Percentiles rank a stretch among this genome's conserved stretches.
Evolutionary conservation across 1,284 basidiomycete genomes (phyloP).

Genomic region (Sporisorium exsertum): DNA sequence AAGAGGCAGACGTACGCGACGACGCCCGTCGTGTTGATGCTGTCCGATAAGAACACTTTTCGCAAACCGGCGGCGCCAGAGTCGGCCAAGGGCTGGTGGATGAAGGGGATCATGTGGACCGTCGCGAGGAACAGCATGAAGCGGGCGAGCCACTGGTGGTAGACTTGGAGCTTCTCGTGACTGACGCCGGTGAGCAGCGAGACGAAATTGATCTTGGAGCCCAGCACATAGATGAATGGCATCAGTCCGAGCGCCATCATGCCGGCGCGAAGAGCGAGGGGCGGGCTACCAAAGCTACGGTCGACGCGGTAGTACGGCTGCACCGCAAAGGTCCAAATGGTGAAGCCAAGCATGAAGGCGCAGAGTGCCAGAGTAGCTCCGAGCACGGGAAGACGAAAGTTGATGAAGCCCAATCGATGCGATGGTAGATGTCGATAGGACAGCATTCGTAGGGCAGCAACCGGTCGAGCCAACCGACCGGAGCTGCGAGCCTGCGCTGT

Average conservation of each 20-base stretch:
- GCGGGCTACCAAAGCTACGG: conserved; percentile 53
- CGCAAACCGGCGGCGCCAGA: conserved; percentile 44
- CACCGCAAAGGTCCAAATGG: conserved; percentile 51
- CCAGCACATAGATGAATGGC: conserved; percentile 60
- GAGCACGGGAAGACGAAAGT: conserved; percentile 43
- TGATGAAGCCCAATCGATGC: conserved; percentile 31
- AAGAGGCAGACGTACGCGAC: conserved; percentile 53
- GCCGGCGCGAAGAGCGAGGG: conserved; percentile 58
- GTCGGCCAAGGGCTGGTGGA: conserved; percentile 54
- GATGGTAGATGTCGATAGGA: conserved; percentile 31
- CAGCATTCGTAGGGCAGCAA: conserved; percentile 27
- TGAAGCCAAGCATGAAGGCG: conserved; percentile 49
- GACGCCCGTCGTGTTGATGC: conserved; percentile 57
- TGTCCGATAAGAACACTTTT: conserved; percentile 42
- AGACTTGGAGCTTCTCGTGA: conserved; percentile 62
- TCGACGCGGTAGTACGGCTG: conserved; percentile 57
- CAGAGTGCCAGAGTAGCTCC: conserved; percentile 39
- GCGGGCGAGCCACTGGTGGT: conserved; percentile 62
- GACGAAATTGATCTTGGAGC: conserved; percentile 63
- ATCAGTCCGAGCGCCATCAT: conserved; percentile 61
- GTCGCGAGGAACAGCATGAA: conserved; percentile 61
- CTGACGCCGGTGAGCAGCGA: conserved; percentile 57
- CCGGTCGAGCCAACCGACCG: conserved; percentile 3
- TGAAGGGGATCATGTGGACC: conserved; percentile 63
- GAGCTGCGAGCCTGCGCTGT: neutral